These are phyloP conservation scores for Aspergillus ellipticus DNA, from an alignment of 495 filamentous ascomycete genomes.

Conservation along the genomic window DNA sequence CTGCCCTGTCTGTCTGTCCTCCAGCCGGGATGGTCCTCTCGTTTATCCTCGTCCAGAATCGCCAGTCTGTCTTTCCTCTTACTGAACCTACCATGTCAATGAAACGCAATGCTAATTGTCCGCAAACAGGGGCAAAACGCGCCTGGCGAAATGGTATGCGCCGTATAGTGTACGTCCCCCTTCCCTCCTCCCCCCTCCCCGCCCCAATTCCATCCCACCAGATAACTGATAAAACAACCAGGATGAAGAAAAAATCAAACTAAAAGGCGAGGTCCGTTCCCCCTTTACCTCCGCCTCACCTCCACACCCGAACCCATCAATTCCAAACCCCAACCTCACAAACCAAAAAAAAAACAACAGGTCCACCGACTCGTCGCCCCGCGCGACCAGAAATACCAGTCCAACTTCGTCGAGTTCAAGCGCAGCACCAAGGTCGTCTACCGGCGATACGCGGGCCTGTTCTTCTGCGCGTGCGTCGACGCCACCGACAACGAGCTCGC, in stretches of 20 bases:
- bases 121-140: slow-evolving; percentile 85
- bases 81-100: too few relatives aligned
- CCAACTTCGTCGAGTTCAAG: slow-evolving; percentile 93
- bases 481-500: slow-evolving; percentile 98
- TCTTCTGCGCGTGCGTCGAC: slow-evolving; percentile 98
- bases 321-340: neutral
- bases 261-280: slow-evolving; percentile 75
- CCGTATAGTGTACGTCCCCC: slow-evolving; percentile 72
- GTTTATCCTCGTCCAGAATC: slow-evolving; percentile 95
- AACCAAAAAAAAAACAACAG: slow-evolving; percentile 33
- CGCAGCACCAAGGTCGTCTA: slow-evolving; percentile 89
- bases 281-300: neutral
- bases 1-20: slow-evolving; percentile 18
- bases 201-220: too few relatives aligned
- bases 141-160: slow-evolving; percentile 97
- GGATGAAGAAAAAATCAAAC: slow-evolving; percentile 94
- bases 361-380: slow-evolving; percentile 96
- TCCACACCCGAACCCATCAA: neutral
- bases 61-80: slow-evolving; percentile 68
- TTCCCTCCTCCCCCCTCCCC: too few relatives aligned
- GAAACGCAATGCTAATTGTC: too few relatives aligned
- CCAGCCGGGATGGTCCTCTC: slow-evolving; percentile 69
- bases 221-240: too few relatives aligned
- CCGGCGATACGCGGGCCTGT: slow-evolving; percentile 91
- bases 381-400: slow-evolving; percentile 98